Evolutionary conservation across 2,329 filamentous ascomycete genomes (phyloP).

Genomic region (Botrytis fragariae): DNA sequence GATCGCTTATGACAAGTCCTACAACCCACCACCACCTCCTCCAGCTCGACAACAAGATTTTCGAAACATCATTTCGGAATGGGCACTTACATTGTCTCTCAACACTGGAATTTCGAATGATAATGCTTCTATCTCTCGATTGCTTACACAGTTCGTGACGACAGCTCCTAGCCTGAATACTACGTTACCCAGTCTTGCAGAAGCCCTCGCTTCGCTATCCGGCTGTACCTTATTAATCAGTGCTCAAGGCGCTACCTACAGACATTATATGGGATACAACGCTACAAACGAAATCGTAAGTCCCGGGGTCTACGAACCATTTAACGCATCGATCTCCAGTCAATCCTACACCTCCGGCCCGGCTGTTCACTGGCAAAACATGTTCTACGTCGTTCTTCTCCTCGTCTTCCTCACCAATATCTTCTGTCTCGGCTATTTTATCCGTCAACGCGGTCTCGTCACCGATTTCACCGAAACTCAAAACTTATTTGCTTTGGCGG

Average conservation of each 20-base stretch:
- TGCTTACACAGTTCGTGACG: slow-evolving; percentile 56
- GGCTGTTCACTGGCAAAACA: slow-evolving; percentile 55
- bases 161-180: slow-evolving; percentile 31
- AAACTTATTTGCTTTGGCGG: slow-evolving; percentile 69
- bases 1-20: slow-evolving; percentile 53
- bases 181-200: slow-evolving; percentile 64
- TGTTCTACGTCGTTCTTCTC: slow-evolving; percentile 66
- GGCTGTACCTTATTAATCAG: slow-evolving; percentile 64
- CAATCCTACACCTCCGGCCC: slow-evolving; percentile 71
- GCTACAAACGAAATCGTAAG: slow-evolving; percentile 39
- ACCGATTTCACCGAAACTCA: slow-evolving; percentile 78
- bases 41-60: slow-evolving; percentile 47
- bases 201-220: slow-evolving; percentile 69
- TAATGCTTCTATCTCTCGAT: slow-evolving; percentile 57
- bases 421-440: slow-evolving; percentile 61
- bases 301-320: slow-evolving; percentile 52
- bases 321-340: slow-evolving; percentile 61
- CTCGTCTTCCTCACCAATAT: slow-evolving; percentile 66
- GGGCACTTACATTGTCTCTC: slow-evolving; percentile 55
- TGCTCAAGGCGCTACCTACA: slow-evolving; percentile 58
- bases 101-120: slow-evolving; percentile 53
- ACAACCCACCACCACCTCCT: slow-evolving; percentile 38
- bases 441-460: slow-evolving; percentile 57
- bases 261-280: slow-evolving; percentile 53
- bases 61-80: slow-evolving; percentile 53